phyloP scores from a whole-genome alignment of 2,329 filamentous ascomycete species.

The Colletotrichum sp. region DNA sequence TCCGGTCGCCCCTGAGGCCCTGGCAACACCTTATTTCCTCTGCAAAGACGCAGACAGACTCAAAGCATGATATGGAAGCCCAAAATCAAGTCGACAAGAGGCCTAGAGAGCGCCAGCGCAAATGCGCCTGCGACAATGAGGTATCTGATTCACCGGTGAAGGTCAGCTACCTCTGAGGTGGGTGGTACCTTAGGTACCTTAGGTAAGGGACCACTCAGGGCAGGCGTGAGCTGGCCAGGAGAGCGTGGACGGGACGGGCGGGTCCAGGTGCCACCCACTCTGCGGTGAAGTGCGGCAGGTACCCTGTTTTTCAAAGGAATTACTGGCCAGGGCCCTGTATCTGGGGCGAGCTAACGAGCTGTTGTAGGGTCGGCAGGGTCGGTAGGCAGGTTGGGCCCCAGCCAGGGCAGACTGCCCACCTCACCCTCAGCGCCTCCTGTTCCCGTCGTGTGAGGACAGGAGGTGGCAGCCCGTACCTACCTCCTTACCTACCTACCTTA shows the following conservation, averaged over 20 bases:
- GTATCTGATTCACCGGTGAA: constrained; percentile 11
- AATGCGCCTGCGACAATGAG: constrained; percentile 16
- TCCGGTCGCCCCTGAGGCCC: background rate
- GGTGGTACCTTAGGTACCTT: background rate
- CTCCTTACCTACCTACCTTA: background rate
- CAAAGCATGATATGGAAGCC: background rate
- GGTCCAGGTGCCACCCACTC: constrained; percentile 17
- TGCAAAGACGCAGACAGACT: background rate
- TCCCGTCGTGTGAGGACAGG: background rate
- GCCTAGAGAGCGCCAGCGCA: background rate
- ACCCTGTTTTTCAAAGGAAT: background rate
- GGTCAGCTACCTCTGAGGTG: background rate
- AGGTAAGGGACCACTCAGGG: background rate
- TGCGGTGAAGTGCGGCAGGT: constrained; percentile 10
- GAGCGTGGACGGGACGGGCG: constrained; percentile 12
- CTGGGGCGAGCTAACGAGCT: constrained; percentile 16
- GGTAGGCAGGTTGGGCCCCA: background rate
- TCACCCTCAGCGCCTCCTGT: background rate
- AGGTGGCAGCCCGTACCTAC: background rate
- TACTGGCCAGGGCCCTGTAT: constrained; percentile 6
- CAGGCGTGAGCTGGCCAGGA: background rate
- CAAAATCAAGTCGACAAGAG: background rate
- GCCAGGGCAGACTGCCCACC: background rate
- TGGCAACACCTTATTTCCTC: background rate
- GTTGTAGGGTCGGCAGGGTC: background rate